Conservation (phyloP, 2,329 filamentous ascomycete genomes). For the Sporothrix phasma region DNA sequence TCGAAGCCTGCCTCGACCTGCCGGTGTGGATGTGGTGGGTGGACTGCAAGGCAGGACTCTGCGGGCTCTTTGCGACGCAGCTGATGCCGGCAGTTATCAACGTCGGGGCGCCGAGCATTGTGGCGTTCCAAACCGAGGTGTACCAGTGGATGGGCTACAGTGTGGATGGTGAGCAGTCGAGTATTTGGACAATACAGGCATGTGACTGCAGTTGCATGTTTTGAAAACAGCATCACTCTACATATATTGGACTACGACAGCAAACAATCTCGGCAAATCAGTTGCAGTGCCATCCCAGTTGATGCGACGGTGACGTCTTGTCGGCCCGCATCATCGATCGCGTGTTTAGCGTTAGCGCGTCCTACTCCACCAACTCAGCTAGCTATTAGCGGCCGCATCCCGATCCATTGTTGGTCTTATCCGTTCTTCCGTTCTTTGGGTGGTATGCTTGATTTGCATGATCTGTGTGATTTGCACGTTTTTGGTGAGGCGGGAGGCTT, state of each 20-base stretch:
- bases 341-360: too few relatives aligned
- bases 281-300: not conserved
- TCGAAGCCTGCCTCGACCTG: conserved; percentile 16
- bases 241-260: too few relatives aligned
- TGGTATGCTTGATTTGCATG: too few relatives aligned
- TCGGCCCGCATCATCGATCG: not conserved
- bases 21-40: conserved; percentile 23
- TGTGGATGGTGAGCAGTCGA: not conserved
- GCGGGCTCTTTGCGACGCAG: conserved; percentile 23
- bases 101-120: conserved; percentile 8
- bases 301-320: not conserved
- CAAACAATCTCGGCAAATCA: too few relatives aligned
- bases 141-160: conserved; percentile 9
- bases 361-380: too few relatives aligned
- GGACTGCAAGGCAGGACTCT: conserved; percentile 22
- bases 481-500: not conserved
- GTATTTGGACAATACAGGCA: not conserved
- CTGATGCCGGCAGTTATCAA: conserved; percentile 13
- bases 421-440: too few relatives aligned
- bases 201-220: not conserved
- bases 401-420: not conserved
- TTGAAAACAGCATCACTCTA: too few relatives aligned
- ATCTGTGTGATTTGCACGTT: not conserved
- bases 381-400: not conserved
- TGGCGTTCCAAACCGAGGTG: conserved; percentile 9